Base-by-base conservation (phyloP, 345 rosid species). In the Geranium brycei region DNA sequence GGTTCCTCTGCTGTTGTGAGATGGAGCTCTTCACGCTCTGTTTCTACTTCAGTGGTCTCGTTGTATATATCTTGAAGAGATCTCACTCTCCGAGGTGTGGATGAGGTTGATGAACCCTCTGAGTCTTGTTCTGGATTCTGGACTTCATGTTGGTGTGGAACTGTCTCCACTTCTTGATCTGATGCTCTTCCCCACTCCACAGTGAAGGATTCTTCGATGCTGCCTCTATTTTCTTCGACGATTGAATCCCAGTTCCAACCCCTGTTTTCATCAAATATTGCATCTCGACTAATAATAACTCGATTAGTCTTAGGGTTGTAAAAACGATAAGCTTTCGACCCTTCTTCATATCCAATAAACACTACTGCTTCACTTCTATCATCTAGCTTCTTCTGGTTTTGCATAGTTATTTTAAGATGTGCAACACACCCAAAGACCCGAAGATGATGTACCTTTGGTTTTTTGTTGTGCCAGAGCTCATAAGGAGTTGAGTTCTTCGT, bases 241-340 rank as follows among this genome's bases (percentile, higher is more conserved):
- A 23, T 23, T 23, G 28, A 23, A 23, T 31, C 60, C 30, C 30
- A 10, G 16, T 7, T 31, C 55, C 4, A 41, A 0, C 10, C 18
- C 32, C 35, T 17, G 15, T 35, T 57, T 66, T 66, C 63, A 3
- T 11, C 56, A 13, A 58, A 66, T 23, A 5, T 66, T 5, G 59
- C 57, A 58, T 66, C n/a, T 66, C n/a, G 32, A 32, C 62, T 66
- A 5, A 57, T 0, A 18, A 32, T 1, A 2, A 58, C 30, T 58
- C 38, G 58, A 17, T 23, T 12, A 14, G 17, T 59, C 3, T n/a
- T 11, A 2, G 57, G 31, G 40, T 66, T 17, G n/a, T n/a, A 66
- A 12, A 66, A 12, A 11, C 13, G 3, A 4, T 32, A 38, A 3
- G 55, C 62, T 38, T 66, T 66, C 0, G 69, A 66, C 38, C 13